phyloP scores from a whole-genome alignment of 1,139 yeast genomes.

The Saccharomyces pastorianus region DNA sequence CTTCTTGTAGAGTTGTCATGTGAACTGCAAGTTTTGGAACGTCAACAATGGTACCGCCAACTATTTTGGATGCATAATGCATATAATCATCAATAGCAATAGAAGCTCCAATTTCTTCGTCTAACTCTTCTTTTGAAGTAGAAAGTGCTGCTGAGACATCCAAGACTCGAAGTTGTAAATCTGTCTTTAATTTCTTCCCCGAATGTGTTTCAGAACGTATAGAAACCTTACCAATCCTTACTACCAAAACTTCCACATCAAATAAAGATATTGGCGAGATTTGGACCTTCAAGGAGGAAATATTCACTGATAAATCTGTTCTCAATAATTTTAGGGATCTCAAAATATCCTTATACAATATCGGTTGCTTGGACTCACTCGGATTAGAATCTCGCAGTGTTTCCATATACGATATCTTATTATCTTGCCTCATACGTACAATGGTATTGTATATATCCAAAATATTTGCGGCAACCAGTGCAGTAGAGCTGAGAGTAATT shows the following conservation, averaged over 20 bases:
- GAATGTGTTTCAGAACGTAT: slow-evolving; percentile 53
- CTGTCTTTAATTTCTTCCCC: slow-evolving; percentile 39
- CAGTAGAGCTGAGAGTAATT: slow-evolving; percentile 60
- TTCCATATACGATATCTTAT: slow-evolving; percentile 62
- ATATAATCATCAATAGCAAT: slow-evolving; percentile 51
- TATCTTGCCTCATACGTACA: slow-evolving; percentile 65
- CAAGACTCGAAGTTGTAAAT: slow-evolving; percentile 42
- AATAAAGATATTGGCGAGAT: slow-evolving; percentile 70
- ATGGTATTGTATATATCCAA: slow-evolving; percentile 70
- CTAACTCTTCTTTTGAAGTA: slow-evolving; percentile 38
- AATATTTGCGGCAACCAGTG: slow-evolving; percentile 75
- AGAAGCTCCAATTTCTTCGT: slow-evolving; percentile 40
- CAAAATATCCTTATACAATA: slow-evolving; percentile 20
- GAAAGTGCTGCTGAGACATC: slow-evolving; percentile 63
- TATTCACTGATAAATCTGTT: slow-evolving; percentile 55
- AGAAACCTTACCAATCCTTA: slow-evolving; percentile 49
- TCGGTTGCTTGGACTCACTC: slow-evolving; percentile 13
- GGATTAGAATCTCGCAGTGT: slow-evolving; percentile 37
- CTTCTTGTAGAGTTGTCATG: slow-evolving; percentile 67
- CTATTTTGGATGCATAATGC: slow-evolving; percentile 47
- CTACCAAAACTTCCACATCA: slow-evolving; percentile 64
- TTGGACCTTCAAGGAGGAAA: slow-evolving; percentile 51
- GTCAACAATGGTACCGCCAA: slow-evolving; percentile 72
- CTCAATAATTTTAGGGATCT: slow-evolving; percentile 31
- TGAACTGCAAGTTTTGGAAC: slow-evolving; percentile 69